Conservation (phyloP, 208 protist species). For the Kentomonas sorsogonicus region DNA sequence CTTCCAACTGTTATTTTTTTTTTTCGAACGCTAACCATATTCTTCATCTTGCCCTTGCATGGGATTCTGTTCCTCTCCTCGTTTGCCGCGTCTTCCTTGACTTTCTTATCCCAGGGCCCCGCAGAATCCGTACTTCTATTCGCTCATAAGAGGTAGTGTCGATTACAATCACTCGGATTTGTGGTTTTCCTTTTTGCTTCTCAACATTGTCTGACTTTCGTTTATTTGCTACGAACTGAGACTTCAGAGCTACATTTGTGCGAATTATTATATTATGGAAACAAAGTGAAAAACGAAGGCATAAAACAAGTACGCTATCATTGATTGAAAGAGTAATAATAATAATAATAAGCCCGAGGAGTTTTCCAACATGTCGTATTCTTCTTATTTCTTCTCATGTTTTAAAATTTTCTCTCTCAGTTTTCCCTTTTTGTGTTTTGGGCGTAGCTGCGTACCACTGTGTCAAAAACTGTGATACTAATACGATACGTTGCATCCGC, state of each 20-base stretch:
- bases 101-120: too few relatives aligned
- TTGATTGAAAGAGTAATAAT: slow-evolving; percentile 1
- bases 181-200: slow-evolving; percentile 18
- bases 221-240: slow-evolving; percentile 7
- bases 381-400: background rate
- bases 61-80: background rate
- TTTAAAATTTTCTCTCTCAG: background rate
- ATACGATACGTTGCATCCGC: slow-evolving; percentile 77
- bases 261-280: slow-evolving; percentile 3
- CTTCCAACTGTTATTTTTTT: slow-evolving; percentile 16
- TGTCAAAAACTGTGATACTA: slow-evolving; percentile 72
- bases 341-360: slow-evolving; percentile 1
- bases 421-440: slow-evolving; percentile 68
- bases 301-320: background rate
- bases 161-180: slow-evolving; percentile 8
- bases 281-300: background rate
- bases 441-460: slow-evolving; percentile 75
- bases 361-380: background rate
- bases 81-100: too few relatives aligned
- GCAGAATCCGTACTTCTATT: slow-evolving; percentile 7
- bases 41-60: slow-evolving; percentile 13
- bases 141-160: slow-evolving; percentile 6
- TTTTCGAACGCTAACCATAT: slow-evolving; percentile 1
- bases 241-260: background rate
- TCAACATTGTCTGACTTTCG: background rate